Base-by-base conservation (phyloP, 2,329 filamentous ascomycete species). In the Alternaria rosae region DNA sequence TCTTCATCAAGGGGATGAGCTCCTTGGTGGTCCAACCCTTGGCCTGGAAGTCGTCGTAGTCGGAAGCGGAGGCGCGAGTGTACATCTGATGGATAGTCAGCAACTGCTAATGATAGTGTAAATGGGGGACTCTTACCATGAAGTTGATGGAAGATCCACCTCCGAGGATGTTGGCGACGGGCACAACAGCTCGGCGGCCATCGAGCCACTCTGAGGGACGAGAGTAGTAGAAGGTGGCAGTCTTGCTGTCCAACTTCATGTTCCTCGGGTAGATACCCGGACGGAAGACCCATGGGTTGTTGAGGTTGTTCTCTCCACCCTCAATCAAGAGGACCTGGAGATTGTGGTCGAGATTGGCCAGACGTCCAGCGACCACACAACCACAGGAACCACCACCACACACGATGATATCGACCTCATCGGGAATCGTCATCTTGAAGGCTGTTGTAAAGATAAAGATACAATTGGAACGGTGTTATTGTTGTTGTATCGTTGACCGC, bases 331-430 rank as follows among this genome's bases (percentile, higher is more conserved):
- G 82, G 58, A 92, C 89, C 72, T 85, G 91, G 79, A 85, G 90
- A 32, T 87, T 92, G 75, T 90, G 90, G 76, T 93, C 91, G 66
- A 93, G 81, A 69, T 93, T 93, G 73, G 91, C 91, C 74, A 93
- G 80, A 60, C 88, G 88, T 64, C 76, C 77, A 62, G 82, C 82
- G 38, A 84, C 82, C 20, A 84, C 82, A 58, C 75, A 79, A 71
- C 85, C 88, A 64, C 85, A 88, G 76, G 89, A 91, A 57, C 91
- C 91, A 73, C 91, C 91, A 72, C 91, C 91, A 68, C 88, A 91
- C 28, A 93, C 89, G 70, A 93, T 93, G 70, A 93, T 92, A 76
- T 93, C 91, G 73, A 92, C 91, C 83, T 93, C 91, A 61, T 93
- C 90, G 35, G 91, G 90, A 65, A 93, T 83, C 67, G 84, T 87